Evolutionary conservation across 495 filamentous ascomycete species (phyloP), one percentile per base, ranked within the genome.

Genomic region (Aspergillus hancockii): DNA sequence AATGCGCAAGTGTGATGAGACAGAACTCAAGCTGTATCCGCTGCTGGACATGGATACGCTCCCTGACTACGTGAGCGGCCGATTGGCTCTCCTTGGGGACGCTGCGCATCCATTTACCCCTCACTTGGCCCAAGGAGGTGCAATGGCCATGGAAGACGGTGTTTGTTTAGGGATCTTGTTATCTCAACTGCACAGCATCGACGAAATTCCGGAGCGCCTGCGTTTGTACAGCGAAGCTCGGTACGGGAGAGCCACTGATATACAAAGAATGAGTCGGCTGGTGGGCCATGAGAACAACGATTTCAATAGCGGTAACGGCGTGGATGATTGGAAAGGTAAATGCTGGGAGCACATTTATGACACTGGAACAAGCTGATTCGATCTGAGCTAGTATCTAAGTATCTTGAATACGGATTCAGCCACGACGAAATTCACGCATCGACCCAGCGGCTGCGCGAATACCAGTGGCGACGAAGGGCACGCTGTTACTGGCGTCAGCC

Each of bases 51-150:
- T 81, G 72, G 67, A 75, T 8, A 54, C 68, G 21, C 52, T 85
- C 13, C 67, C 71, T 0, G 75, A 69, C 3, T 87, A 77, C 76
- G 66, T 72, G 6, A 66, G 70, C 0, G 73, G 64, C 7, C 69
- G 63, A 28, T 56, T 82, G 9, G 78, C 70, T 12, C 66, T 85
- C 0, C 54, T 87, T 7, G 83, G 83, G 0, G 84, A 86, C 71
- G 78, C 83, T 0, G 81, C 80, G 16, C 83, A 86, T 67, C 82
- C 81, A 4, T 83, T 85, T 55, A 57, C 72, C 21, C 79, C 80
- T 2, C 63, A 77, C 51, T 75, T 77, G 55, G 80, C 76, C 2
- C 81, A 84, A 59, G 80, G 81, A 14, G 78, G 64, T 10, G 78
- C 66, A 4, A 67, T 77, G 34, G 78, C 81, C 0, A 81, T 84